phyloP scores from a whole-genome alignment of 176 grass and related monocot genomes.

The Musa beccarii region DNA sequence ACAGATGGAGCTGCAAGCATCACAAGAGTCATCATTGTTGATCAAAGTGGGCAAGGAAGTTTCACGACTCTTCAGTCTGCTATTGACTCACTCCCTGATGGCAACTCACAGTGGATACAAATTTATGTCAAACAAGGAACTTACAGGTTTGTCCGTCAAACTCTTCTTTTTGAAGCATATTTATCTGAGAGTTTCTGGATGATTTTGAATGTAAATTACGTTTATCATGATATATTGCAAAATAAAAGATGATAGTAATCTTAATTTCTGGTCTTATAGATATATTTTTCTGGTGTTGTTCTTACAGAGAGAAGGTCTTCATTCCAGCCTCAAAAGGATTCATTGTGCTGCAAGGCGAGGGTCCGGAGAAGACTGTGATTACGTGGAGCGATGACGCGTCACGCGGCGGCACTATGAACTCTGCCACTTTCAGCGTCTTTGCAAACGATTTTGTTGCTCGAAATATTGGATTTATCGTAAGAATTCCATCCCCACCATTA shows the following conservation, averaged over 20 bases:
- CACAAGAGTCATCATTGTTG: constrained; percentile 11
- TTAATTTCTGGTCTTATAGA: neutral
- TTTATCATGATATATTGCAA: neutral
- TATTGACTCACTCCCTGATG: constrained; percentile 24
- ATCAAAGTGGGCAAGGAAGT: constrained; percentile 13
- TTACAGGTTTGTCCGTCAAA: constrained; percentile 14
- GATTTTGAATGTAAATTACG: neutral
- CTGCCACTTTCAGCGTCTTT: constrained; percentile 14
- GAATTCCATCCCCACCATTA: neutral
- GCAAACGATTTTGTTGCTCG: constrained; percentile 5
- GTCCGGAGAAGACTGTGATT: constrained; percentile 11
- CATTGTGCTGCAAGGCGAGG: constrained; percentile 42
- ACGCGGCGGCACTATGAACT: neutral
- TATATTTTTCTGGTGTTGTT: neutral
- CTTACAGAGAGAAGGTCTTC: constrained; percentile 34
- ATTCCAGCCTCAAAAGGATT: constrained; percentile 21
- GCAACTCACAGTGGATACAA: constrained; percentile 21
- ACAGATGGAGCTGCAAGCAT: constrained; percentile 7
- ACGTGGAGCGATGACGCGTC: neutral
- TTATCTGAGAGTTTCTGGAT: neutral
- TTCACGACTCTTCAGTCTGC: constrained; percentile 24
- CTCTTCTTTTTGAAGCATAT: neutral
- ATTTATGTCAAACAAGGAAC: constrained; percentile 13
- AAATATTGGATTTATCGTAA: constrained; percentile 1
- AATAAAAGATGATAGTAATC: neutral